Evolutionary conservation across 2,329 filamentous ascomycete species (phyloP), one percentile per base, ranked within the genome.

Genomic region (Thielaviopsis musarum): DNA sequence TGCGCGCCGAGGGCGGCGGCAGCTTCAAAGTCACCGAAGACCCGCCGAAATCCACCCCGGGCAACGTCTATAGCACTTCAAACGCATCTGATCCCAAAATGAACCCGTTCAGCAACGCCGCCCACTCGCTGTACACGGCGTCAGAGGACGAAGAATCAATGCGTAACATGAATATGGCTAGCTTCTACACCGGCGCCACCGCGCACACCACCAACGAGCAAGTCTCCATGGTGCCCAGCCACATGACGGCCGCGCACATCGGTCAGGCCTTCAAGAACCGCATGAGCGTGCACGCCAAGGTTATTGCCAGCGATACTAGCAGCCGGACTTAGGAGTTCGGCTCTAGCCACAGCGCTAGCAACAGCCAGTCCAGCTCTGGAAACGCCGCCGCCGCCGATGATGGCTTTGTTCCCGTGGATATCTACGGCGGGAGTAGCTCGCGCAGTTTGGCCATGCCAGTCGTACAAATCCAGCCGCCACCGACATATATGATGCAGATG

Each of bases 1-100:
- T 73, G 9, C 76, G 81, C 12, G 80, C 73, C 10, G 63, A 62
- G 55, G 60, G 59, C 22, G 58, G 54, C 9, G 59, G 61, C 48
- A 49, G 41, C 21, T 60, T 59, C 48, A 54, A 53, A 17, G 51
- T 59, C 19, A 19, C 17, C 17, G 54, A 59, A 22, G 48, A 52
- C n/a, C 57, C 56, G 13, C 60, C 60, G 1, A 38, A 26, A 9
- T 61, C 59, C 48, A 61, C 60, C 17, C 60, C 60, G 12, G 22
- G 28, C 17, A 53, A 56, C 21, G 45, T 24, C 6, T 56, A 54
- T 53, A 49, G 22, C 41, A 12, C 28, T 21, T 4, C 38, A 6
- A 45, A 45, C 15, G 5, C 38, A 2, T 45, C 38, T n/a, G 38
- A 6, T 6, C 10, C 38, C 13, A 45, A 45, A 2, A 4, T 45